These are phyloP conservation scores for Balamuthia mandrillaris DNA, from an alignment of 208 protist genomes.

Conservation along the genomic window DNA sequence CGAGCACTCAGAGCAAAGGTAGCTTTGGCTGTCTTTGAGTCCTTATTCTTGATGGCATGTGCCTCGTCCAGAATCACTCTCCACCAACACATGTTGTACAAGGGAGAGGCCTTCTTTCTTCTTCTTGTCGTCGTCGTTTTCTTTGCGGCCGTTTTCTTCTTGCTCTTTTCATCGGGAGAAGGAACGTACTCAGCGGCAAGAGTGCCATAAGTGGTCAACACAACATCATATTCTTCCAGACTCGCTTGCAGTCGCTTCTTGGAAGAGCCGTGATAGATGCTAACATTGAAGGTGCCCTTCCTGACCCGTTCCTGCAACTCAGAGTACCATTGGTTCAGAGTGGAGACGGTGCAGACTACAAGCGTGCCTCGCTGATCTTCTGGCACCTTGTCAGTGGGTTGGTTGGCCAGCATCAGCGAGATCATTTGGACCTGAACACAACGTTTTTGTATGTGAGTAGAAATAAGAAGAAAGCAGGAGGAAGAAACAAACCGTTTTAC, in stretches of 20 bases:
- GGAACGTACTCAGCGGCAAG: neutral
- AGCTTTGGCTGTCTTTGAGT: conserved; percentile 53
- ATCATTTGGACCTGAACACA: conserved; percentile 7
- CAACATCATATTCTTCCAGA: neutral
- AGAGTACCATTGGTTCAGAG: conserved; percentile 40
- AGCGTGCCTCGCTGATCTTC: conserved; percentile 29
- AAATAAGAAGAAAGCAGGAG: neutral
- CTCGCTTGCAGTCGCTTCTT: neutral
- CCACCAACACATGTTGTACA: neutral
- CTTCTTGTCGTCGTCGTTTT: neutral
- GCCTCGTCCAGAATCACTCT: conserved; percentile 53
- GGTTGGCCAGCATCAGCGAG: neutral
- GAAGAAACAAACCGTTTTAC: conserved; percentile 6
- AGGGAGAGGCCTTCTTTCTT: neutral
- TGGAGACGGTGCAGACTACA: conserved; percentile 17
- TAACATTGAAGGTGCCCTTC: neutral
- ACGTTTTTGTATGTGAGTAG: too few species aligned
- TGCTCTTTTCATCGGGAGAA: neutral
- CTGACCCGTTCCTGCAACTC: neutral
- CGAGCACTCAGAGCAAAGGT: conserved; percentile 48
- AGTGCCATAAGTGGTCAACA: neutral
- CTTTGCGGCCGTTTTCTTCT: neutral
- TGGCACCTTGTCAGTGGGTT: neutral
- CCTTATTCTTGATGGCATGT: conserved; percentile 68
- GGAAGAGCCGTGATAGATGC: neutral